phyloP scores from a whole-genome alignment of 345 rosid species.

The Hibiscus tridactylites region DNA sequence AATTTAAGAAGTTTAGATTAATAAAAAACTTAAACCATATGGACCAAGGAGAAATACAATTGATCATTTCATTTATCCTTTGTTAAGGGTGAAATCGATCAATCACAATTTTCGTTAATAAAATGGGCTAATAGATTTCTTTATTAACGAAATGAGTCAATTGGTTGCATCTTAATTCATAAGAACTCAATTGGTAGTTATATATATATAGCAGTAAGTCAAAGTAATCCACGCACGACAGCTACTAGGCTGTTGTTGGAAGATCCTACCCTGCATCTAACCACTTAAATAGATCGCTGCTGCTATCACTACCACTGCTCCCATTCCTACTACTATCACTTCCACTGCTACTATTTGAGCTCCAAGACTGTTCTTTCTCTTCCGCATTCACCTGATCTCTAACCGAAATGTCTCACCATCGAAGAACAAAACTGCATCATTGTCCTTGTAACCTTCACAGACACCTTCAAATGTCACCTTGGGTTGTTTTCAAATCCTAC shows the following conservation, averaged over 20 bases:
- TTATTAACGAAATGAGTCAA: too few species aligned
- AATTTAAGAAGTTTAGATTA: too few species aligned
- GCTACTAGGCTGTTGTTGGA: neutral
- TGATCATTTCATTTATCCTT: too few species aligned
- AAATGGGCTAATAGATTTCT: too few species aligned
- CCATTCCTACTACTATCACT: conserved; percentile 27
- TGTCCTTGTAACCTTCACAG: conserved; percentile 60
- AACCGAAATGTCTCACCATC: conserved; percentile 54
- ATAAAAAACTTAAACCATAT: too few species aligned
- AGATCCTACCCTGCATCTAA: neutral
- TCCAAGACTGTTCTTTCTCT: conserved; percentile 32
- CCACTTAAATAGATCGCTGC: neutral
- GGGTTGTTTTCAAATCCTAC: conserved; percentile 68
- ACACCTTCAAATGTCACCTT: conserved; percentile 64
- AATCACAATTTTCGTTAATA: too few species aligned
- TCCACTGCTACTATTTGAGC: conserved; percentile 52
- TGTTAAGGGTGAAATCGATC: too few species aligned
- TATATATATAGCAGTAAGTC: too few species aligned
- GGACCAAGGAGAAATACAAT: too few species aligned
- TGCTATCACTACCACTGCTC: conserved; percentile 26
- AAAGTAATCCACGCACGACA: neutral
- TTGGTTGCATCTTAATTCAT: too few species aligned
- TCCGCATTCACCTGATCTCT: conserved; percentile 67
- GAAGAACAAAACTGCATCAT: conserved; percentile 62
- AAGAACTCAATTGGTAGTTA: too few species aligned